Base-by-base conservation (phyloP, 148 eudicot genomes). In the Rhododendron williamsianum region DNA sequence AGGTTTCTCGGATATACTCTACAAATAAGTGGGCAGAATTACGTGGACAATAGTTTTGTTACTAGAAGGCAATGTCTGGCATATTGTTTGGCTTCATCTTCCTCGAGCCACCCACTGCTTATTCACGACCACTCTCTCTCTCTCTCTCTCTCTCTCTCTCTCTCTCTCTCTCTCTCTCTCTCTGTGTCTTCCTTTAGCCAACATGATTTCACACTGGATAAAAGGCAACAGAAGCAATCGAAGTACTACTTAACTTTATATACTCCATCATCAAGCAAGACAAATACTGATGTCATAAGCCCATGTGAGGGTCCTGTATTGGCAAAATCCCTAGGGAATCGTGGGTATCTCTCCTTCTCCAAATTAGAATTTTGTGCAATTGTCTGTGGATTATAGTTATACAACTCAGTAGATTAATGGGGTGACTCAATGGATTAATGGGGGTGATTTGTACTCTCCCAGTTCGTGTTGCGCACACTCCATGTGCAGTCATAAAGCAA, bases 221-320 rank as follows among this genome's bases (percentile, higher is more conserved):
- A 35, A 36, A 76, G 76, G 72, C 81, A 19, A 73, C 43, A 58
- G 63, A 82, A 83, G 21, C 5, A 67, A 6, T 63, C 5, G n/a
- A 78, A 84, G 13, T 38, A 21, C 76, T 16, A 63, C 71, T 78
- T 56, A 27, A 35, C 48, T 58, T 67, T 84, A 58, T 78, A 43
- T n/a, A 27, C 78, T 73, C 78, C 78, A 35, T 27, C 41, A 46
- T 9, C 85, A 48, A 60, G 74, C 56, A 9, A 81, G 71, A 84
- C 76, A 65, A 69, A 49, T 81, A 23, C 12, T 2, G 13, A 77
- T 46, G 74, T 87, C 84, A 84, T 85, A 73, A 83, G 33, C 89
- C 87, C 88, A 88, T 90, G 92, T 87, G 86, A 82, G 49, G 21
- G 41, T 71, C 56, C 11, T 86, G 84, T 65, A 43, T 25, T 86